Percentiles rank a stretch among this genome's conserved stretches.
These are phyloP conservation scores for Taxillus chinensis DNA, from an alignment of 164 flowering plant species.

Conservation along the genomic window DNA sequence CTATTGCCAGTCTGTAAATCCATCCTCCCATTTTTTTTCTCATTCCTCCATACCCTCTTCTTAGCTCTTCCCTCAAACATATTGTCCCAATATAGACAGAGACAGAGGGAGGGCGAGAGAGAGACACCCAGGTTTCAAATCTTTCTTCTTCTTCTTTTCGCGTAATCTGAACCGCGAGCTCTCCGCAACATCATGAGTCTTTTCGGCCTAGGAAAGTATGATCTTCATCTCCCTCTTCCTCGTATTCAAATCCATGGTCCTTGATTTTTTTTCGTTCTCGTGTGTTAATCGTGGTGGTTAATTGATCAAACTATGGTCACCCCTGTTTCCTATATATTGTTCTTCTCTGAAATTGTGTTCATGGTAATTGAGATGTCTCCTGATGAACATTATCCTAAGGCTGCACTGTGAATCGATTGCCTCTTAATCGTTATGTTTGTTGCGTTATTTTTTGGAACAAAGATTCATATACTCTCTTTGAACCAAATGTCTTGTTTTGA, in stretches of 20 bases:
- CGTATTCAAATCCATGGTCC: neutral
- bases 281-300: neutral
- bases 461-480: too few species aligned
- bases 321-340: neutral
- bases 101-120: neutral
- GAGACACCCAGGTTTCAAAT: neutral
- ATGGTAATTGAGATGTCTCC: too few species aligned
- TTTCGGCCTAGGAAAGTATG: slow-evolving; percentile 53
- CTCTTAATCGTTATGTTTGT: too few species aligned
- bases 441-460: too few species aligned
- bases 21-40: neutral
- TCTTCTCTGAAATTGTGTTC: too few species aligned
- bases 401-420: too few species aligned
- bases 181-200: slow-evolving; percentile 33
- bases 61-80: neutral
- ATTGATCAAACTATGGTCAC: neutral
- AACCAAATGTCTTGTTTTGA: too few species aligned
- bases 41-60: neutral
- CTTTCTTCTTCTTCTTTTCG: neutral
- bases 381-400: too few species aligned
- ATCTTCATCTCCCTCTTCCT: neutral
- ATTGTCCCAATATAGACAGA: neutral
- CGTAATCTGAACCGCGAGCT: neutral
- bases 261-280: neutral
- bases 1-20: neutral